Evolutionary conservation across 2,329 filamentous ascomycete species (phyloP), one percentile per base, ranked within the genome.

Genomic region (Aphanoascus verrucosus): DNA sequence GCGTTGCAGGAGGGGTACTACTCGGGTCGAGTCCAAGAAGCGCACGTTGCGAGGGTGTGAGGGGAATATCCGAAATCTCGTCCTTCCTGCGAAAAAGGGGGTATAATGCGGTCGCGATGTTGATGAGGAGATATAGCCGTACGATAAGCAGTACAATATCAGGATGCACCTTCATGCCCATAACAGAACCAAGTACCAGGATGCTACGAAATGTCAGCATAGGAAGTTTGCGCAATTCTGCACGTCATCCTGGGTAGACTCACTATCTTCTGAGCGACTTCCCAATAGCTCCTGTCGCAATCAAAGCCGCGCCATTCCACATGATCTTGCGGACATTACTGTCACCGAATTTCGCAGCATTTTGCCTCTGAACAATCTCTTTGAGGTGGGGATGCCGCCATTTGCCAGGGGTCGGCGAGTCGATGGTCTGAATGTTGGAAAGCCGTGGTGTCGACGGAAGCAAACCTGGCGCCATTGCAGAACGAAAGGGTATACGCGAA

Each of bases 321-420:
- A 81, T 65, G 49, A 94, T 81, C 51, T 77, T 79, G 56, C 76
- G 79, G 47, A 93, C 71, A 59, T 95, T 91, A 65, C 80, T 80
- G 61, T 90, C 83, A 53, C 83, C 82, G 67, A 97, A 95, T 46
- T 78, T 86, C 12, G 83, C 82, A 17, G 83, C 84, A 67, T 87
- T 84, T 65, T 89, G 86, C 49, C 93, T 83, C 58, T 80, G 79
- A 14, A 86, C 82, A 65, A 98, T 94, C 70, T 97, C 91, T 63
- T 88, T 79, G 59, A 96, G 78, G 58, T 85, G 83, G 34, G 93
- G 93, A 68, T 98, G 93, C 64, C 83, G 81, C 91, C 93, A 98
- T 65, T 84, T 88, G 53, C 91, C 90, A 5, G 87, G 73, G 6
- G 71, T 73, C 15, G 66, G 67, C 7, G 64, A 65, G 47, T 60